Evolutionary conservation across 768 basidiomycete species (phyloP), one percentile per base, ranked within the genome.

Genomic region (Russula dissimulans): DNA sequence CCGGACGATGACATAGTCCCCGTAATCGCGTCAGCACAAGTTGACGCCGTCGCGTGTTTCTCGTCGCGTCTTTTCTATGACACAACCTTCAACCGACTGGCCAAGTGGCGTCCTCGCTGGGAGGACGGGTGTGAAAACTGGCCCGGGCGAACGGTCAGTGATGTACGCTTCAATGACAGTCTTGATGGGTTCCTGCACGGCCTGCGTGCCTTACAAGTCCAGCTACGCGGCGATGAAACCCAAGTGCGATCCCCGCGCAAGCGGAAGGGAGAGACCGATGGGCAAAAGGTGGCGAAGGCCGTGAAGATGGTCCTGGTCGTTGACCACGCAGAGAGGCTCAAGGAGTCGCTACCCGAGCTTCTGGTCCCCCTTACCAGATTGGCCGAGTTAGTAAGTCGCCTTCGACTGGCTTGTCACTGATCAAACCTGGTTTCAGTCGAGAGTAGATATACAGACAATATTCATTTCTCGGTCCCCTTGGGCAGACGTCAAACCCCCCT

Each of bases 161-260:
- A 69, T 8, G 68, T 76, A 53, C 67, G 79, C 59, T 86, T 78
- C 74, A 88, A 84, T 66, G 84, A 86, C 38, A 84, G 74, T 58
- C 67, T 89, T 26, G 88, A 89, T 57, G 74, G 76, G 12, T 90
- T 90, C 64, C 60, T 89, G n/a, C 85, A 86, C 61, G 87, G 87
- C 0, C 68, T 91, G 55, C 71, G 76, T 42, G 72, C 77, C 54
- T 61, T 78, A 10, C 70, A 73, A 49, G 59, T 60, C 50, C 54
- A 66, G 18, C 57, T 66, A n/a, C n/a, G 51, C 29, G 29, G 42
- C 1, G 46, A 17, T 15, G 54, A 43, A 34, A 8, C 22, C 2
- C 11, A 43, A 7, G 15, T 22, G 17, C 14, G n/a, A n/a, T 39
- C 53, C 63, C 56, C 59, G 50, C 49, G 42, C 39, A 56, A 54